Conservation (phyloP, 768 basidiomycete genomes). For the Fomitopsis pulvina region DNA sequence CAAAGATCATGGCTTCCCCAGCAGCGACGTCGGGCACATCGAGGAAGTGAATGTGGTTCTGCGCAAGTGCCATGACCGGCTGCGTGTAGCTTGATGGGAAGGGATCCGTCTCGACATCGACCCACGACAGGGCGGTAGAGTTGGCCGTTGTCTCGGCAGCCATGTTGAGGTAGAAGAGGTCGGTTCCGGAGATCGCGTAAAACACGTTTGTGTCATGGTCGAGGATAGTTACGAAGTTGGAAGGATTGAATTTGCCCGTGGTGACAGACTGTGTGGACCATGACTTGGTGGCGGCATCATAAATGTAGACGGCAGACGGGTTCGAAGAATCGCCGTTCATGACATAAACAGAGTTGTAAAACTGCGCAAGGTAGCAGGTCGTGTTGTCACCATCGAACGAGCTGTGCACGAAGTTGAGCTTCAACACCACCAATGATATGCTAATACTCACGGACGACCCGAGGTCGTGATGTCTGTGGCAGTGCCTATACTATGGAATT, state of each 20-base stretch:
- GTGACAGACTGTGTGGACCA: constrained; percentile 74
- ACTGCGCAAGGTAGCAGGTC: constrained; percentile 75
- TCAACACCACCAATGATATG: background rate
- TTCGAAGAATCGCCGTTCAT: constrained; percentile 69
- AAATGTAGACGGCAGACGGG: constrained; percentile 71
- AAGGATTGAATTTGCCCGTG: constrained; percentile 51
- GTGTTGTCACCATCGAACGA: constrained; percentile 59
- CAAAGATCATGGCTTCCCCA: constrained; percentile 73
- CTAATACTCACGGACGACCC: constrained; percentile 65
- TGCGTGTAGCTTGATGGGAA: constrained; percentile 46
- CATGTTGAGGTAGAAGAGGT: constrained; percentile 70
- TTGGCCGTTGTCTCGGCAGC: constrained; percentile 54
- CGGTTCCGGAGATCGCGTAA: constrained; percentile 63
- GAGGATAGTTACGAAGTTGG: constrained; percentile 64
- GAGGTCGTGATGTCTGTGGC: constrained; percentile 64
- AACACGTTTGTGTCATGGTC: constrained; percentile 95
- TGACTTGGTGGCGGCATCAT: constrained; percentile 59
- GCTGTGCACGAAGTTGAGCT: constrained; percentile 28
- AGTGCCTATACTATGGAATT: constrained; percentile 28
- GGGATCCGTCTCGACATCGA: constrained; percentile 46
- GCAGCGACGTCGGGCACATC: constrained; percentile 60
- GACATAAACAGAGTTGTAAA: constrained; percentile 81
- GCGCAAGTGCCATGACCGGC: constrained; percentile 74
- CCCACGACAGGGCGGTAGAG: constrained; percentile 55
- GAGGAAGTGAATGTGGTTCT: constrained; percentile 85